Evolutionary conservation across 345 rosid species (phyloP), one percentile per base, ranked within the genome.

Genomic region (Streptanthus diversifolius): DNA sequence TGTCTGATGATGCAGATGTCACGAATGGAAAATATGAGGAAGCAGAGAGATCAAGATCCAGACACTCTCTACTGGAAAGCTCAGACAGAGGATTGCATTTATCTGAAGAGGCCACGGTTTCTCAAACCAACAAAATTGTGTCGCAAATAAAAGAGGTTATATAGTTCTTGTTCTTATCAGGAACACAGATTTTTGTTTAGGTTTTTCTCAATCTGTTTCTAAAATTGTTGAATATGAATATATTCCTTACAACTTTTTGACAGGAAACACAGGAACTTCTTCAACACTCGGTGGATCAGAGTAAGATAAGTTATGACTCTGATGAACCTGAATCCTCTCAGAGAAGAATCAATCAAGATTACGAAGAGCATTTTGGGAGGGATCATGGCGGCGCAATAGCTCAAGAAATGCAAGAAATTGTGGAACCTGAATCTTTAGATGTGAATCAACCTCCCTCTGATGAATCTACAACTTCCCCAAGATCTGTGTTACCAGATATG

Each of bases 401-500:
- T 30, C 41, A 44, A 57, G 78, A 64, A 36, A 54, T 55, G 65
- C 75, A 79, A 43, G 68, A 36, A 27, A 22, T 56, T 25, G 25
- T 32, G 13, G 81, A 75, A 59, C 47, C 18, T 45, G 83, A 60
- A 18, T 66, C 58, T 74, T 61, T 70, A 21, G 74, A 41, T 19
- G 61, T 57, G 24, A 70, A 66, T 18, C 80, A 65, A 27, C 21
- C 40, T 3, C 27, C 33, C 60, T 73, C 82, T 24, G 61, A 63
- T 25, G 70, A 53, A 21, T 59, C 84, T 68, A 41, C 64, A 27
- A 66, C 83, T 21, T 84, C 88, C 41, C 87, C 86, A 25, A 81
- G 70, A 72, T 84, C 90, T 11, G 86, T 84, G 71, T 65, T 84
- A 35, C 80, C 75, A 24, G 79, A 72, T 37, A 57, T 70, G 43